Evolutionary conservation across 306 rosid species (phyloP).

Genomic region (Cyamopsis tetragonoloba): DNA sequence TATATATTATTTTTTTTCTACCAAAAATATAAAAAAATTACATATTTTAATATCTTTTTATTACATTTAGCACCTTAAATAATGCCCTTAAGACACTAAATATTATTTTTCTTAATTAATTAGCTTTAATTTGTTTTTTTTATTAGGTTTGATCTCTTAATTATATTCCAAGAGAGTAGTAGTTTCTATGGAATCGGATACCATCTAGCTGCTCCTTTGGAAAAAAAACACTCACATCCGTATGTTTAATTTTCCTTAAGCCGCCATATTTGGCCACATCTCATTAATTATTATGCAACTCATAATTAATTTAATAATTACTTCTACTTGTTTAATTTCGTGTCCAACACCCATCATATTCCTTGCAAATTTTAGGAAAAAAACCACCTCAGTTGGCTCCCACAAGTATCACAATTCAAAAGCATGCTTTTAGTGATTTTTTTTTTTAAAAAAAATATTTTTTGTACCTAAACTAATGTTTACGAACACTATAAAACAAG

Average conservation of each 20-base stretch:
- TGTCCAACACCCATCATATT: background rate
- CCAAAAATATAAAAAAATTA: no score
- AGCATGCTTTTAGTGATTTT: background rate
- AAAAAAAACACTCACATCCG: background rate
- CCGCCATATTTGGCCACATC: slow-evolving; percentile 8
- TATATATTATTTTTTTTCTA: no score
- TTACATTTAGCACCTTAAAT: no score
- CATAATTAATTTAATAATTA: background rate
- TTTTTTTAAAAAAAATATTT: background rate
- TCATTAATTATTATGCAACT: no score
- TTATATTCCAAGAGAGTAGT: no score
- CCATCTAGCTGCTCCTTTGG: slow-evolving; percentile 11
- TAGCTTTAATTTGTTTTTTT: background rate
- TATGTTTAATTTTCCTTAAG: no score
- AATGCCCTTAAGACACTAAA: no score
- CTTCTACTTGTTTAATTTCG: background rate
- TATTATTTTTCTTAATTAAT: no score
- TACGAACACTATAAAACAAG: slow-evolving; percentile 34
- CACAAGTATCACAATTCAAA: slow-evolving; percentile 9
- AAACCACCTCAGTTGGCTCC: background rate
- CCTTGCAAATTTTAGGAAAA: background rate
- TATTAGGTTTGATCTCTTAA: background rate
- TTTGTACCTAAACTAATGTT: background rate
- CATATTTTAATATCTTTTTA: no score
- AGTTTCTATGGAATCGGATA: slow-evolving; percentile 32